These are phyloP conservation scores for Rhodotorula sp. DNA, from an alignment of 1,284 basidiomycete genomes.

Conservation along the genomic window DNA sequence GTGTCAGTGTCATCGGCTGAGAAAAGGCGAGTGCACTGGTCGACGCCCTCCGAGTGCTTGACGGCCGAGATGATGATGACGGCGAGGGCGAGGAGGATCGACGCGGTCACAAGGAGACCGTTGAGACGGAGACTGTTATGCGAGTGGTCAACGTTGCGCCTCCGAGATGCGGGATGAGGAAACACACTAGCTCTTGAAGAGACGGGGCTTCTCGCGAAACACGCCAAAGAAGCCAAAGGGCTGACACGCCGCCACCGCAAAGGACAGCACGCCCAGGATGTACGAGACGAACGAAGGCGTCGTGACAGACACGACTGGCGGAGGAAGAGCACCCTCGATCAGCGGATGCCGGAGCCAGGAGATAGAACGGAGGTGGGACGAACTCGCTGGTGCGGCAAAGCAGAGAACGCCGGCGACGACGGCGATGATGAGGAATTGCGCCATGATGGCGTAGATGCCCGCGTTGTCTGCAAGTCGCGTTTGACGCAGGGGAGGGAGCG, in stretches of 20 bases:
- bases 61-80: slow-evolving; percentile 77
- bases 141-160: not conserved
- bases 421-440: slow-evolving; percentile 70
- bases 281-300: slow-evolving; percentile 72
- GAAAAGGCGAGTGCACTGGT: slow-evolving; percentile 66
- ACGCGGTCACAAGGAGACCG: slow-evolving; percentile 58
- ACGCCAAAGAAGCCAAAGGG: slow-evolving; percentile 80
- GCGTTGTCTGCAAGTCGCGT: slow-evolving; percentile 58
- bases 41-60: slow-evolving; percentile 68
- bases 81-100: slow-evolving; percentile 72
- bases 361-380: slow-evolving; percentile 48
- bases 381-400: slow-evolving; percentile 74
- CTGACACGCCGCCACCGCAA: slow-evolving; percentile 70
- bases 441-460: slow-evolving; percentile 77
- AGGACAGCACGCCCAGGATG: slow-evolving; percentile 73
- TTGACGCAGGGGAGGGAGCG: no score
- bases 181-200: slow-evolving; percentile 67
- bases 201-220: slow-evolving; percentile 70
- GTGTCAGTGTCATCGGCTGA: slow-evolving; percentile 53
- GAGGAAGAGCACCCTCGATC: slow-evolving; percentile 1
- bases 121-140: slow-evolving; percentile 59
- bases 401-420: slow-evolving; percentile 73
- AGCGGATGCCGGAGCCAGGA: slow-evolving; percentile 19
- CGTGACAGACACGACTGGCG: slow-evolving; percentile 75
- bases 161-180: not conserved